Conservation (phyloP, 2,329 filamentous ascomycete genomes). For the Nigrospora osmanthi region DNA sequence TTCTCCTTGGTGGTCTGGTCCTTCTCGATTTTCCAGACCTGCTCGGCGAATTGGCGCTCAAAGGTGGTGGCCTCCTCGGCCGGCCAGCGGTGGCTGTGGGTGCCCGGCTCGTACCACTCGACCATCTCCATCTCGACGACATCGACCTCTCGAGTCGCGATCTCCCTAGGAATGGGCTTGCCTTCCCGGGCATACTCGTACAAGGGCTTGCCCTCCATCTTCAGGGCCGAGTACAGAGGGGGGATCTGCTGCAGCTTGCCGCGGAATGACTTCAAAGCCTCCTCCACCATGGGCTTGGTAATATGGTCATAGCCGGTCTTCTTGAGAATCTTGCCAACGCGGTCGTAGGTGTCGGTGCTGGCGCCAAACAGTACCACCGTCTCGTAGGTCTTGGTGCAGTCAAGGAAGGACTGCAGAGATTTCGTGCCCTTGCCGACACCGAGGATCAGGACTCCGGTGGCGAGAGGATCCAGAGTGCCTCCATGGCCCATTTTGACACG, state of each 20-base stretch:
- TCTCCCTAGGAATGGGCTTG: conserved; percentile 75
- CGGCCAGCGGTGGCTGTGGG: conserved; percentile 74
- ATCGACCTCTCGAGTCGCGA: conserved; percentile 71
- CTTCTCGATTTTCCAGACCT: conserved; percentile 57
- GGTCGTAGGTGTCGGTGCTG: conserved; percentile 88
- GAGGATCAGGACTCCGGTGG: conserved; percentile 84
- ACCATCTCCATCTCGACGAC: conserved; percentile 71
- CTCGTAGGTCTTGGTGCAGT: conserved; percentile 91
- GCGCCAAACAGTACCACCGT: conserved; percentile 83
- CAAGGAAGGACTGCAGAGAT: conserved; percentile 66
- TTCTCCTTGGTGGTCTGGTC: conserved; percentile 41
- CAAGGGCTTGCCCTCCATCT: conserved; percentile 86
- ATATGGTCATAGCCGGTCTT: conserved; percentile 72
- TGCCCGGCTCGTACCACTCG: conserved; percentile 78
- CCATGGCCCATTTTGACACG: conserved; percentile 94
- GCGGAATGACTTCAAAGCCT: conserved; percentile 65
- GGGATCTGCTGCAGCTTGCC: conserved; percentile 86
- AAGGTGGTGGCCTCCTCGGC: conserved; percentile 66
- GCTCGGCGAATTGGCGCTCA: conserved; percentile 70
- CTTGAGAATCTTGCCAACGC: conserved; percentile 73
- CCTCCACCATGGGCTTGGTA: conserved; percentile 69
- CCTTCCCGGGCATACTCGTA: conserved; percentile 96
- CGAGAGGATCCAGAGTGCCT: conserved; percentile 88
- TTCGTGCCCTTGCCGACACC: conserved; percentile 88
- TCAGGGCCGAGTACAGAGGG: conserved; percentile 85